phyloP scores from a whole-genome alignment of 441 rosid species.

The Mallotus japonicus region DNA sequence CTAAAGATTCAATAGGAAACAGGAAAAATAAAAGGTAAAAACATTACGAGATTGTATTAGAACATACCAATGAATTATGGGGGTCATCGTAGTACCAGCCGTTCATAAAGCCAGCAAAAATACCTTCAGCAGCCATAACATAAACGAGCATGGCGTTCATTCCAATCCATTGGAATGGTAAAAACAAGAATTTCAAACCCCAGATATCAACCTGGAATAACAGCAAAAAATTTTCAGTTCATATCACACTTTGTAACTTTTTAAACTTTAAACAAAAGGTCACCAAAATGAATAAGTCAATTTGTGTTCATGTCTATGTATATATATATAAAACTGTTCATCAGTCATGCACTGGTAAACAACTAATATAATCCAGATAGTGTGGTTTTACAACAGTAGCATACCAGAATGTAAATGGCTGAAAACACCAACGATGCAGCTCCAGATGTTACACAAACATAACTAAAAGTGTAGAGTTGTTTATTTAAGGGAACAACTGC shows the following conservation, averaged over 20 bases:
- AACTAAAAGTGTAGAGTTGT: slow-evolving; percentile 78
- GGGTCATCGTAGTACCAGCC: slow-evolving; percentile 85
- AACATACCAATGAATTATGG: slow-evolving; percentile 56
- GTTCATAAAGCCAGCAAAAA: slow-evolving; percentile 76
- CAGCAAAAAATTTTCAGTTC: not conserved
- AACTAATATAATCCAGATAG: no score
- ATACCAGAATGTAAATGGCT: slow-evolving; percentile 59
- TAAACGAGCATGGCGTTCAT: slow-evolving; percentile 94
- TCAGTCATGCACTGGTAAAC: no score
- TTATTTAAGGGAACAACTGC: slow-evolving; percentile 79
- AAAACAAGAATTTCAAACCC: slow-evolving; percentile 37
- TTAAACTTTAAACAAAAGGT: no score
- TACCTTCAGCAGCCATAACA: slow-evolving; percentile 92
- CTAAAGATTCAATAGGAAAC: not conserved
- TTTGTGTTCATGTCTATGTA: no score
- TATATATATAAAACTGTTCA: no score
- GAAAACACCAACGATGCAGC: slow-evolving; percentile 76
- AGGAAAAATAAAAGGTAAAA: not conserved
- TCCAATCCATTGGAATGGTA: slow-evolving; percentile 82
- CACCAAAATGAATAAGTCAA: no score
- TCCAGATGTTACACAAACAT: slow-evolving; percentile 77
- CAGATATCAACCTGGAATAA: slow-evolving; percentile 18
- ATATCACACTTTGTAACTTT: not conserved
- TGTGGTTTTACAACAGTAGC: not conserved
- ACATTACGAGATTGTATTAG: not conserved